phyloP scores from a whole-genome alignment of 1,284 basidiomycete species.

The Cutaneotrichosporon sp. region DNA sequence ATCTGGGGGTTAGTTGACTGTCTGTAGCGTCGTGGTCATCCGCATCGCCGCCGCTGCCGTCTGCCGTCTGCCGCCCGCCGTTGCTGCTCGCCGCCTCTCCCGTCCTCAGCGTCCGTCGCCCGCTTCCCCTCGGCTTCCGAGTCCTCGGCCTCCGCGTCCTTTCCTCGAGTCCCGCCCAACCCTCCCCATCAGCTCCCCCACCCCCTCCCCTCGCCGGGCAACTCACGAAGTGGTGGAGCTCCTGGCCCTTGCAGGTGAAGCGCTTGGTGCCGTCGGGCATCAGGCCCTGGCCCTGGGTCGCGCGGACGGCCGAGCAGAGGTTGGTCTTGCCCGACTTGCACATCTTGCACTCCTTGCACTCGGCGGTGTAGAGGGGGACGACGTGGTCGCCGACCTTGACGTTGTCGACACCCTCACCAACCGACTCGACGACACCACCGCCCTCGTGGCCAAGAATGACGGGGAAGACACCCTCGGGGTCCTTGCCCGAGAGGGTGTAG shows the following conservation, averaged over 20 bases:
- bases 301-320: conserved; percentile 84
- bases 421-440: conserved; percentile 71
- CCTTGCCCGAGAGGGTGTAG: conserved; percentile 94
- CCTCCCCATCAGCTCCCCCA: no score
- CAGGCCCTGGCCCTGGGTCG: conserved; percentile 91
- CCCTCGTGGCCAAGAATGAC: conserved; percentile 88
- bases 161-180: no score
- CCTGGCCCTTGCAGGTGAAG: conserved; percentile 87
- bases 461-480: conserved; percentile 95
- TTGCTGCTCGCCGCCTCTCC: no score
- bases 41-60: neutral
- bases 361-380: conserved; percentile 92
- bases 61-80: no score
- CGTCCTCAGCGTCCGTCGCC: no score
- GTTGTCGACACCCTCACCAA: conserved; percentile 88
- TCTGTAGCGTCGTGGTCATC: neutral
- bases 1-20: conserved; percentile 61
- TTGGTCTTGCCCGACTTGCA: conserved; percentile 99
- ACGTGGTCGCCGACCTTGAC: conserved; percentile 90
- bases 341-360: conserved; percentile 95
- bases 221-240: conserved; percentile 86
- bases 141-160: no score
- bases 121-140: no score
- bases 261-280: conserved; percentile 94
- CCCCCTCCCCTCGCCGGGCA: no score